A percentile compares a stretch with the other conserved stretches of the same genome.
Evolutionary conservation across 305 asterid genomes (phyloP).

Genomic region (Euphrasia arctica): DNA sequence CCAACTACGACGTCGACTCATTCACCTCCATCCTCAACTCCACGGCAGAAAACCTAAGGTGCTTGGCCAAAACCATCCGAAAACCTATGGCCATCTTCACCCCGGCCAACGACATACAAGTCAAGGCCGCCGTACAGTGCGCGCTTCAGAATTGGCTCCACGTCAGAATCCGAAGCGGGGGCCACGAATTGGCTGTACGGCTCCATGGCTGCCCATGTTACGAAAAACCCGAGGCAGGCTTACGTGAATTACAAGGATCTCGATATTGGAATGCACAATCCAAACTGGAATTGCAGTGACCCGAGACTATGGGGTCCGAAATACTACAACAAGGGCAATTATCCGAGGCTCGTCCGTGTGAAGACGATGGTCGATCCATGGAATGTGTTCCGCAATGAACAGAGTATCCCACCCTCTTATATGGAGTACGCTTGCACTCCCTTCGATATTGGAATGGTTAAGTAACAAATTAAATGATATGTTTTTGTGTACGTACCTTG

Average conservation of each 20-base stretch:
- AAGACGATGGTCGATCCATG: neutral
- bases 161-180: constrained; percentile 71
- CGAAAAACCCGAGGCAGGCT: neutral
- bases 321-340: neutral
- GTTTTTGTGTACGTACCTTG: too few relatives aligned
- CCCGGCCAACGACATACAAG: constrained; percentile 30
- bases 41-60: too few relatives aligned
- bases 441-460: too few relatives aligned
- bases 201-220: neutral
- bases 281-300: neutral
- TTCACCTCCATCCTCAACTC: too few relatives aligned
- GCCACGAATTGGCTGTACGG: too few relatives aligned
- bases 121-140: constrained; percentile 64
- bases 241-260: constrained; percentile 10
- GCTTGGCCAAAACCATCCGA: too few relatives aligned
- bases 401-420: neutral
- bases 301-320: neutral
- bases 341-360: neutral
- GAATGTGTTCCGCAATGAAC: neutral
- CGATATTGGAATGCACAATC: neutral
- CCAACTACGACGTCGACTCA: constrained; percentile 28
- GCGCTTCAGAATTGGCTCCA: constrained; percentile 41
- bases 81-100: too few relatives aligned
- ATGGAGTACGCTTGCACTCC: too few relatives aligned
- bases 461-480: too few relatives aligned